These are phyloP conservation scores for Delphinella strobiligena DNA, from an alignment of 2,329 filamentous ascomycete genomes.

Conservation along the genomic window DNA sequence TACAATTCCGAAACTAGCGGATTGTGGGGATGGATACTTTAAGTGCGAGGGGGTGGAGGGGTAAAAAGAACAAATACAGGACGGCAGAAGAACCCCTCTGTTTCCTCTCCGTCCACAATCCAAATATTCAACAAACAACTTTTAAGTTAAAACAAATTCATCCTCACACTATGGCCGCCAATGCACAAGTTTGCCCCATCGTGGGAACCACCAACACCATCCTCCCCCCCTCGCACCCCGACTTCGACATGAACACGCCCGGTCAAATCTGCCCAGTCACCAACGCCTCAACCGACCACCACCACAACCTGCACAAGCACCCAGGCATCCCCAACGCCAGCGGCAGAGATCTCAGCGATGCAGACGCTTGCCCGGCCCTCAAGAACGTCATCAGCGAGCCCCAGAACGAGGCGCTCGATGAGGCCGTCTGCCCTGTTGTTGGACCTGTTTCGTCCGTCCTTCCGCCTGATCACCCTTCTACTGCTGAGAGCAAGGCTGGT, in stretches of 20 bases:
- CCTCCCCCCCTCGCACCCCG: conserved; percentile 32
- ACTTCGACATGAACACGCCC: conserved; percentile 25
- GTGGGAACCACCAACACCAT: conserved; percentile 31
- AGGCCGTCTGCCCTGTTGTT: conserved; percentile 32
- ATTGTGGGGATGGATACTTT: no score
- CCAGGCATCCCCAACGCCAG: conserved; percentile 21
- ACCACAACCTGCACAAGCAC: conserved; percentile 31
- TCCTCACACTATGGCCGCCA: no score
- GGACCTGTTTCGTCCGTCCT: conserved; percentile 30
- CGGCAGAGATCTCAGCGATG: conserved; percentile 17
- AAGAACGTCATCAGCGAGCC: conserved; percentile 25
- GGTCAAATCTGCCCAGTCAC: conserved; percentile 33
- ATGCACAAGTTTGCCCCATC: conserved; percentile 23
- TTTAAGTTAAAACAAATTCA: no score
- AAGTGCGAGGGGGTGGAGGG: no score
- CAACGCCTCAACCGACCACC: conserved; percentile 33
- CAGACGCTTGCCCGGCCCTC: conserved; percentile 29
- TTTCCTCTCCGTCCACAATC: no score
- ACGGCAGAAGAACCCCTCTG: no score
- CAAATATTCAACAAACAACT: no score
- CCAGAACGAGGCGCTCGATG: conserved; percentile 26
- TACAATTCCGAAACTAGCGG: no score
- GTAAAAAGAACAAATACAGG: no score
- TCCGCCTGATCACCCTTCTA: conserved; percentile 30
- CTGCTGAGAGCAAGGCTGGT: conserved; percentile 25